Evolutionary conservation across 2,329 filamentous ascomycete genomes (phyloP).

Genomic region (Plectosphaerella sp.): DNA sequence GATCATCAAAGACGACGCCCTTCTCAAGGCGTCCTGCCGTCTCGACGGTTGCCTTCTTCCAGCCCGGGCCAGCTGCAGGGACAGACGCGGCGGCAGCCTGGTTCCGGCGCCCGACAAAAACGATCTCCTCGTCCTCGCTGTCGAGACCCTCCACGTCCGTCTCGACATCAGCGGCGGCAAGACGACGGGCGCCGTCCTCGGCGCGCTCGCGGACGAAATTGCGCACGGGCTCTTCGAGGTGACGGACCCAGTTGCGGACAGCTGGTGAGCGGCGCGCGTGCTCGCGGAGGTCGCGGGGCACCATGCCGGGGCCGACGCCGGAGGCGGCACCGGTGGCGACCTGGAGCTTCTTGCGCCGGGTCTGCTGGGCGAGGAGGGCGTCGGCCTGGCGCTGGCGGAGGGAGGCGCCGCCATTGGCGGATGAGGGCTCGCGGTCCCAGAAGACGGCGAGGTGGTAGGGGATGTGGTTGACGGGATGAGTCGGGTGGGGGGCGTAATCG

Average conservation of each 20-base stretch:
- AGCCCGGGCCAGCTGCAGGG: constrained; percentile 18
- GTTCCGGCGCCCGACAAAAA: constrained; percentile 74
- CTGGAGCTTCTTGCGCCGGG: constrained; percentile 41
- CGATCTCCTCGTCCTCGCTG: constrained; percentile 73
- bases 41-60: constrained; percentile 48
- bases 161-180: constrained; percentile 28
- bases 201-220: constrained; percentile 60
- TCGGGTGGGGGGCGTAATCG: constrained; percentile 81
- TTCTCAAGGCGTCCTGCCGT: constrained; percentile 54
- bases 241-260: constrained; percentile 74
- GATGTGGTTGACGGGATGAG: constrained; percentile 70
- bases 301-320: constrained; percentile 45
- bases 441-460: constrained; percentile 86
- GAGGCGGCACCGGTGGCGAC: constrained; percentile 34
- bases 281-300: constrained; percentile 76
- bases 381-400: constrained; percentile 46
- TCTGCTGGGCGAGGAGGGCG: constrained; percentile 33
- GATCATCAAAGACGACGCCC: constrained; percentile 75
- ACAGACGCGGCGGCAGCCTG: constrained; percentile 41
- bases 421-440: constrained; percentile 56
- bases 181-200: constrained; percentile 6
- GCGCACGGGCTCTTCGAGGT: constrained; percentile 80
- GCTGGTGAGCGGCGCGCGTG: constrained; percentile 76
- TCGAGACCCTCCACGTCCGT: constrained; percentile 46
- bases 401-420: constrained; percentile 28